Percentiles rank a stretch among this genome's conserved stretches.
Evolutionary conservation across 83 land plant species (phyloP).

Genomic region (Picea mariana): DNA sequence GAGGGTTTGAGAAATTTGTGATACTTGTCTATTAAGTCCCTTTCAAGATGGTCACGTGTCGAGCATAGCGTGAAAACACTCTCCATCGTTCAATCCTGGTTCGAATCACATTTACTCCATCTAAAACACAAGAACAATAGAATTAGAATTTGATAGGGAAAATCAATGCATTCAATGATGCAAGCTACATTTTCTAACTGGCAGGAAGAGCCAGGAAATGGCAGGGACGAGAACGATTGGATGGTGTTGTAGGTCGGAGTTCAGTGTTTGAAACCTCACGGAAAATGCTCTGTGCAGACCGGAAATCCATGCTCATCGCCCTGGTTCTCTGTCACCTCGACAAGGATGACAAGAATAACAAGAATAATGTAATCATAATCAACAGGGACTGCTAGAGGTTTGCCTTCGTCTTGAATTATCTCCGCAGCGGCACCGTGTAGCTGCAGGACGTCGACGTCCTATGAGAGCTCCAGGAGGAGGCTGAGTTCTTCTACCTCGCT

Average conservation of each 20-base stretch:
- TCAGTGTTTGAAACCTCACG: conserved; percentile 22
- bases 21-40: too few relatives aligned
- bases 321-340: conserved; percentile 24
- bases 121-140: too few relatives aligned
- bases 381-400: conserved; percentile 36
- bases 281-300: conserved; percentile 30
- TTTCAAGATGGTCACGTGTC: too few relatives aligned
- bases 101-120: too few relatives aligned
- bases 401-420: conserved; percentile 37
- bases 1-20: too few relatives aligned
- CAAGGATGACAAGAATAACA: background rate
- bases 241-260: conserved; percentile 32
- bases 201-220: background rate
- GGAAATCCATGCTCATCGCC: conserved; percentile 32
- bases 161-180: background rate
- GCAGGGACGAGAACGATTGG: background rate
- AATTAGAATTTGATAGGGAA: too few relatives aligned
- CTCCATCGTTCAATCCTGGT: too few relatives aligned
- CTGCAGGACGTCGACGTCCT: conserved; percentile 29
- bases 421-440: conserved; percentile 46
- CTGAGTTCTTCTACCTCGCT: conserved; percentile 22
- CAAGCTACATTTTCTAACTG: background rate
- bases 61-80: too few relatives aligned
- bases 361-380: conserved; percentile 13
- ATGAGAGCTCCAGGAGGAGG: conserved; percentile 40